Evolutionary conservation across 495 filamentous ascomycete genomes (phyloP).

Genomic region (Aspergillus leporis): DNA sequence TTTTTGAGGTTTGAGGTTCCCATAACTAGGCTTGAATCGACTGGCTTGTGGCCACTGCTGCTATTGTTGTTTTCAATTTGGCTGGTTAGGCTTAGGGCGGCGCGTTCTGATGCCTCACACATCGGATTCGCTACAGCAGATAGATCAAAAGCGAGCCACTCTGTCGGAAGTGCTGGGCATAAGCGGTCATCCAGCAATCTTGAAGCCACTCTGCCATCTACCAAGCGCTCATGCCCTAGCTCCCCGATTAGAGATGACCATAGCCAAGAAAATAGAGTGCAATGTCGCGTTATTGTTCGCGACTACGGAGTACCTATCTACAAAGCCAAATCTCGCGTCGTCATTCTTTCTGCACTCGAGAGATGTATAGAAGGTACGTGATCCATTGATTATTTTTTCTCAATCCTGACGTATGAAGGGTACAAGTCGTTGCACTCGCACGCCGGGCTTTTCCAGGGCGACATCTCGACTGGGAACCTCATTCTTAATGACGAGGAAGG

Average conservation of each 20-base stretch:
- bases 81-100: too few relatives aligned
- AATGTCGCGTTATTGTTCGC: slow-evolving; percentile 39
- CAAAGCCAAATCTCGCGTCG: slow-evolving; percentile 36
- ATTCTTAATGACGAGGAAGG: slow-evolving; percentile 33
- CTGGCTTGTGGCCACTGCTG: too few relatives aligned
- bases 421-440: slow-evolving; percentile 29
- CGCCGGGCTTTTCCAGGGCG: slow-evolving; percentile 26
- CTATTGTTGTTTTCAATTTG: too few relatives aligned
- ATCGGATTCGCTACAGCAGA: neutral
- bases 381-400: neutral
- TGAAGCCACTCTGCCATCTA: neutral
- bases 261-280: slow-evolving; percentile 34
- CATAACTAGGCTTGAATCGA: too few relatives aligned
- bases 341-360: slow-evolving; percentile 37
- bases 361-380: slow-evolving; percentile 33
- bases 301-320: slow-evolving; percentile 44
- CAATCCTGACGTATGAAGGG: slow-evolving; percentile 1
- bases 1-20: too few relatives aligned
- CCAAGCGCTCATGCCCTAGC: slow-evolving; percentile 1
- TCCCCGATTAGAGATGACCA: neutral
- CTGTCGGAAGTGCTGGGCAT: neutral
- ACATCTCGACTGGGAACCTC: slow-evolving; percentile 40
- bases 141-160: neutral
- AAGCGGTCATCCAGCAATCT: slow-evolving; percentile 6
- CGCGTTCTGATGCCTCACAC: neutral